Evolutionary conservation across 768 basidiomycete genomes (phyloP), one percentile per base, ranked within the genome.

Genomic region (Ramaria rubella): DNA sequence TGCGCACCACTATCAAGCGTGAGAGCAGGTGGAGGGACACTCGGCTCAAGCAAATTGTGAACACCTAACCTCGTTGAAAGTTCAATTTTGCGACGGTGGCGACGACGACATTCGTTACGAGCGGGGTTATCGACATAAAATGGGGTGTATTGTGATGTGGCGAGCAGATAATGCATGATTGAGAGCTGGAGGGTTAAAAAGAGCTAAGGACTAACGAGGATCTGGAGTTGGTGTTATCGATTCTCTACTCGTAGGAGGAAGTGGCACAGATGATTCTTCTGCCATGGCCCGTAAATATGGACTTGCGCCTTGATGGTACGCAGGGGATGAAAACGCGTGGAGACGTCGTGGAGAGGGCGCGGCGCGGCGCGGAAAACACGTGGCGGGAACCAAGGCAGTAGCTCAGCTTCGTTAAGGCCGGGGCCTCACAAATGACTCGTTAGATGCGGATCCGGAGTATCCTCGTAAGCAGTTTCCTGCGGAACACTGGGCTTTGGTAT

Each of bases 141-240:
- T 31, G 5, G 44, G 6, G 55, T 12, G 27, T 11, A 26, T 48
- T 55, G 43, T n/a, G 46, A 45, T 27, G 55, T 17, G 55, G 24
- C 31, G 43, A 49, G 45, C 24, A 56, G 45, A 49, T 56, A 56
- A 49, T 56, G 55, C 55, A 56, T 56, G 31, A 49, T 48, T 51
- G 49, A 51, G 49, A 49, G 40, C 17, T 38, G 55, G 36, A 15
- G 31, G 31, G 31, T 27, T 19, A 56, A 56, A 14, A 56, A 56
- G 34, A 54, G 55, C 27, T 48, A 34, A 56, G 48, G 31, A 56
- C 55, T 56, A 33, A 56, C 55, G 55, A 56, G 55, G 44, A 24
- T 46, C 55, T 45, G 55, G 55, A 46, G 46, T 48, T 12, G 55
- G 44, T 6, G 55, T 49, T 34, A 33, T 23, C 4, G 55, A 38